phyloP scores from a whole-genome alignment of 1,284 basidiomycete genomes.

The Ceraceosorus bombacis region DNA sequence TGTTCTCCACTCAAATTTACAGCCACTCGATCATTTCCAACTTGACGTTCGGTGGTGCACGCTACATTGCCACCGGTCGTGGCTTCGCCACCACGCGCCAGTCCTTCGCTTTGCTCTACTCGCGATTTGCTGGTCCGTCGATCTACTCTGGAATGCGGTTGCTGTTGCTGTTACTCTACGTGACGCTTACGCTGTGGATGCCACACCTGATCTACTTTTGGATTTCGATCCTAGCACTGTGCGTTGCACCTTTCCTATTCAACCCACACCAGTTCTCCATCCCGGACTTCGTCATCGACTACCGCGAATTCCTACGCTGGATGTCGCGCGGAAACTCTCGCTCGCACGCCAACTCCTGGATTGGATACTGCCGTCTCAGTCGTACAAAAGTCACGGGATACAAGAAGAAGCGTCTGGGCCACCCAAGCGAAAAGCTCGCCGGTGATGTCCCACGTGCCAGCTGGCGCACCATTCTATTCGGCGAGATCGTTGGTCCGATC shows the following conservation, averaged over 20 bases:
- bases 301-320: constrained; percentile 48
- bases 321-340: constrained; percentile 48
- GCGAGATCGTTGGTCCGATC: constrained; percentile 44
- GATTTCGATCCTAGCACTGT: constrained; percentile 45
- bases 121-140: constrained; percentile 46
- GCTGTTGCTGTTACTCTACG: constrained; percentile 43
- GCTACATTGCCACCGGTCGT: constrained; percentile 48
- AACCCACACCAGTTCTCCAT: constrained; percentile 48
- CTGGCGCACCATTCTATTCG: constrained; percentile 45
- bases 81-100: constrained; percentile 47
- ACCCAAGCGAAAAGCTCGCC: constrained; percentile 48
- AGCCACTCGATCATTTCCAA: constrained; percentile 48
- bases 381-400: constrained; percentile 48
- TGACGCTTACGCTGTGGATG: constrained; percentile 47
- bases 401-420: constrained; percentile 49
- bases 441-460: constrained; percentile 46
- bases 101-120: constrained; percentile 46
- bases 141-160: constrained; percentile 47
- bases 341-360: constrained; percentile 49
- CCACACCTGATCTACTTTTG: constrained; percentile 49
- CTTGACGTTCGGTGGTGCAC: constrained; percentile 48
- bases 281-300: constrained; percentile 48
- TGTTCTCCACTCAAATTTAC: constrained; percentile 48
- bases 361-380: constrained; percentile 48
- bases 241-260: constrained; percentile 48